Percentiles rank a stretch among this genome's conserved stretches.
Evolutionary conservation across 495 filamentous ascomycete species (phyloP).

Genomic region (Pyrenula massariospora): DNA sequence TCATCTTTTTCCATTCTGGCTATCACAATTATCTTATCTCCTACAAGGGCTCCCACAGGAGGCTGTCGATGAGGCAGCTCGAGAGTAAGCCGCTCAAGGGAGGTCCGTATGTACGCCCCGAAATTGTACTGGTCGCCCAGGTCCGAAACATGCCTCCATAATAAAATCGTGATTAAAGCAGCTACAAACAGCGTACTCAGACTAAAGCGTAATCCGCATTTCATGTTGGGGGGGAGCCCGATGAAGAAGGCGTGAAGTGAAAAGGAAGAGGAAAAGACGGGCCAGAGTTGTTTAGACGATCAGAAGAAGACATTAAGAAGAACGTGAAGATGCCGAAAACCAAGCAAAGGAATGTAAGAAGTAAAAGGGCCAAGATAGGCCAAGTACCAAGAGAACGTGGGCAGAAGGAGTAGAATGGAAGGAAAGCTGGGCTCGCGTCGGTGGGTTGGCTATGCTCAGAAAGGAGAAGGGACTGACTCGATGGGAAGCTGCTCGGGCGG

Average conservation of each 20-base stretch:
- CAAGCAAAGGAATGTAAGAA: background rate
- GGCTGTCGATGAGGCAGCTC: background rate
- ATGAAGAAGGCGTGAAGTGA: background rate
- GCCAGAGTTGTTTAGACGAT: background rate
- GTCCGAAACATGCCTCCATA: conserved; percentile 26
- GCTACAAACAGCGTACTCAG: conserved; percentile 16
- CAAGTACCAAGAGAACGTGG: background rate
- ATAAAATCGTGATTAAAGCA: conserved; percentile 23
- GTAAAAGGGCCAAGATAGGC: background rate
- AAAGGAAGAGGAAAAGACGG: background rate
- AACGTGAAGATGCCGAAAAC: background rate
- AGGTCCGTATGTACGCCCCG: conserved; percentile 22
- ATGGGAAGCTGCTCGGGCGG: background rate
- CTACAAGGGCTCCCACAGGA: background rate
- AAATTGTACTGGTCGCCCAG: conserved; percentile 32
- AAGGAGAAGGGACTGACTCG: background rate
- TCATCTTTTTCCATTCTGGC: conserved; percentile 25
- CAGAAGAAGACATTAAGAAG: background rate
- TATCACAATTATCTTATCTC: conserved; percentile 21
- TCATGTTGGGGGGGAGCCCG: conserved; percentile 20
- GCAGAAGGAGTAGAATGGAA: background rate
- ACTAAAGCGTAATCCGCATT: conserved; percentile 22
- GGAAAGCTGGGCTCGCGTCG: no score
- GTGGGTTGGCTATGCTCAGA: no score
- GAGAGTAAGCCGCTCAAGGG: background rate